Conservation (phyloP, 176 grass and related monocot genomes). For the Oryza meridionalis region DNA sequence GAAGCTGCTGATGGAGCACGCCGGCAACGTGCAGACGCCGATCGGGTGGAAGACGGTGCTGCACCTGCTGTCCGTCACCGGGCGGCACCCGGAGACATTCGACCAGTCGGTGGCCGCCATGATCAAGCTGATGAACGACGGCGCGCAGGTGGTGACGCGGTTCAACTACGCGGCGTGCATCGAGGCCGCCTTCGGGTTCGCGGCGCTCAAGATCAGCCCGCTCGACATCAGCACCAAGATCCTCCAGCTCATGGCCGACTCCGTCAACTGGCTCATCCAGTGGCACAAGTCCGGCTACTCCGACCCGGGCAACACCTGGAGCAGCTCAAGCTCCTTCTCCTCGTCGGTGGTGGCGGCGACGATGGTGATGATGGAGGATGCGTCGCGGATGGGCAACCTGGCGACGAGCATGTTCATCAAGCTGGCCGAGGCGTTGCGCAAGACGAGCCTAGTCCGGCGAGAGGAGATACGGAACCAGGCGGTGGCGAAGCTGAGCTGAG, state of each 20-base stretch:
- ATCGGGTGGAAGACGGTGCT: conserved; percentile 86
- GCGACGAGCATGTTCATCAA: too few species aligned
- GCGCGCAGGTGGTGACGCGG: conserved; percentile 49
- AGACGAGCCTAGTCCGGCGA: too few species aligned
- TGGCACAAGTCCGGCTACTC: conserved; percentile 72
- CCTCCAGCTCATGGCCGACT: conserved; percentile 70
- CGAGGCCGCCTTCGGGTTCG: conserved; percentile 80
- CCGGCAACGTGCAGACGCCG: conserved; percentile 56
- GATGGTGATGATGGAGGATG: too few species aligned
- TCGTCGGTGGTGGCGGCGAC: too few species aligned
- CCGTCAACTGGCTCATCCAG: conserved; percentile 67
- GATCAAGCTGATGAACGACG: conserved; percentile 70
- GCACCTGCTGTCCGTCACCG: conserved; percentile 67
- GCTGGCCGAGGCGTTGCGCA: too few species aligned
- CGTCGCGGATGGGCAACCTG: too few species aligned
- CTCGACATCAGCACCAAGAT: conserved; percentile 77
- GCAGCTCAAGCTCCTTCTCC: too few species aligned
- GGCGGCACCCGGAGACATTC: conserved; percentile 90
- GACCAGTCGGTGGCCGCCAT: conserved; percentile 71
- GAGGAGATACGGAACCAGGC: too few species aligned
- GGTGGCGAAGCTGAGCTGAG: too few species aligned
- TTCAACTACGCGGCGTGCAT: conserved; percentile 83
- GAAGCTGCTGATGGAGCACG: conserved; percentile 56
- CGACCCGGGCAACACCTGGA: too few species aligned
- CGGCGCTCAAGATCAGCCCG: conserved; percentile 85